These are phyloP conservation scores for Candida anglica DNA, from an alignment of 805 yeast genomes.

Conservation along the genomic window DNA sequence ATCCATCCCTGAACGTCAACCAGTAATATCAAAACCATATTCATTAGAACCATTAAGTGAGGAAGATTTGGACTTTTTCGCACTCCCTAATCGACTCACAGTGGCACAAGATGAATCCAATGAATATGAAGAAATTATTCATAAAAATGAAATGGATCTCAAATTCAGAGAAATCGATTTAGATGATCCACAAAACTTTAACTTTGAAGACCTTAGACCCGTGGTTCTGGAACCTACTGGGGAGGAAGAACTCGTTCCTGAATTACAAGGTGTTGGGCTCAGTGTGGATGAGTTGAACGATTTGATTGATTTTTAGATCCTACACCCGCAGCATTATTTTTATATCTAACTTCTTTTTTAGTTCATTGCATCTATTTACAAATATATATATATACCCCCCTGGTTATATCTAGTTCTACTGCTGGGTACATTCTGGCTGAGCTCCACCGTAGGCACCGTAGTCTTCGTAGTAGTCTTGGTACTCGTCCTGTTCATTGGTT, in stretches of 20 bases:
- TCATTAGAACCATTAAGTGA: constrained; percentile 38
- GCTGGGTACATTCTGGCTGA: constrained; percentile 35
- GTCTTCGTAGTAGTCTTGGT: constrained; percentile 8
- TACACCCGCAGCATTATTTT: background rate
- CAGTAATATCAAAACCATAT: constrained; percentile 31
- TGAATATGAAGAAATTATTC: constrained; percentile 10
- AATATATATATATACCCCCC: background rate
- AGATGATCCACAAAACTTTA: constrained; percentile 7
- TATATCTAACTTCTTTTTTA: background rate
- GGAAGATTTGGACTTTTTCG: constrained; percentile 18
- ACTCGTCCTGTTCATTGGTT: constrained; percentile 8
- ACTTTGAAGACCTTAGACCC: constrained; percentile 6
- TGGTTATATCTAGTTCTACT: constrained; percentile 9
- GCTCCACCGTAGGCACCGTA: constrained; percentile 12
- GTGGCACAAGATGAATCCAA: constrained; percentile 13
- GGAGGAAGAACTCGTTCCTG: constrained; percentile 8
- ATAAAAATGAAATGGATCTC: constrained; percentile 9
- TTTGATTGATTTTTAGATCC: constrained; percentile 27
- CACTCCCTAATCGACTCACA: constrained; percentile 17
- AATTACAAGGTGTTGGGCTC: constrained; percentile 23
- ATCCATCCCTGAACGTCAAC: constrained; percentile 35
- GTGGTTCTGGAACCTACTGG: too few species aligned
- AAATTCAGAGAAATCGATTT: constrained; percentile 10
- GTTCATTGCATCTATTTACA: background rate
- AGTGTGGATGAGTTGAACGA: constrained; percentile 28